Evolutionary conservation across 805 yeast genomes (phyloP).

Genomic region (Brettanomyces custersianus): DNA sequence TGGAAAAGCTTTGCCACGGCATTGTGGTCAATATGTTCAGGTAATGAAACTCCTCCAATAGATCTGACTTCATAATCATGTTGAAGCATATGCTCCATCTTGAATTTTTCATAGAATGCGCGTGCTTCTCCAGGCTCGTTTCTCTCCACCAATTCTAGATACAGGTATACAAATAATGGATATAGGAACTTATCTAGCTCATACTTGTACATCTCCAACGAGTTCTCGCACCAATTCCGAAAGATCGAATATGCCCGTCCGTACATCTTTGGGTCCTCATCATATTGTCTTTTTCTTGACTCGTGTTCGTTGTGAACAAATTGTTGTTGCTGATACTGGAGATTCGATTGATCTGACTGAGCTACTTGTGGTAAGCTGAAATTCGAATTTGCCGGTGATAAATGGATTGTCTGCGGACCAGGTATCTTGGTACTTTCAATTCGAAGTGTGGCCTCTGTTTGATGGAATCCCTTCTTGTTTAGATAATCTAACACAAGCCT

Average conservation of each 20-base stretch:
- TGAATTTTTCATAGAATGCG: conserved; percentile 64
- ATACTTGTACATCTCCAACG: conserved; percentile 84
- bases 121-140: conserved; percentile 55
- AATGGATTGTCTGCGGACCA: conserved; percentile 38
- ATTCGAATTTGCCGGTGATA: conserved; percentile 36
- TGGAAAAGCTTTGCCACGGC: conserved; percentile 71
- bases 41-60: conserved; percentile 64
- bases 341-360: conserved; percentile 27
- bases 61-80: conserved; percentile 73
- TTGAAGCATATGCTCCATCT: conserved; percentile 60
- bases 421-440: conserved; percentile 68
- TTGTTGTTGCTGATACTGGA: conserved; percentile 22
- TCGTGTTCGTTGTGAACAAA: conserved; percentile 17
- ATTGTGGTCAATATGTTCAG: conserved; percentile 77
- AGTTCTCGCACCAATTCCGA: conserved; percentile 82
- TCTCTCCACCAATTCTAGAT: conserved; percentile 66
- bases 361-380: conserved; percentile 24
- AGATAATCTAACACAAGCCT: conserved; percentile 87
- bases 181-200: conserved; percentile 77
- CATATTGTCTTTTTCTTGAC: conserved; percentile 28
- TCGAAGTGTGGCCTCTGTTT: conserved; percentile 89
- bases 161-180: conserved; percentile 90
- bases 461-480: conserved; percentile 87
- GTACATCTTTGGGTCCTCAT: conserved; percentile 62
- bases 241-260: conserved; percentile 73